Conservation (phyloP, 2,329 filamentous ascomycete species). For the Talaromyces sp. region DNA sequence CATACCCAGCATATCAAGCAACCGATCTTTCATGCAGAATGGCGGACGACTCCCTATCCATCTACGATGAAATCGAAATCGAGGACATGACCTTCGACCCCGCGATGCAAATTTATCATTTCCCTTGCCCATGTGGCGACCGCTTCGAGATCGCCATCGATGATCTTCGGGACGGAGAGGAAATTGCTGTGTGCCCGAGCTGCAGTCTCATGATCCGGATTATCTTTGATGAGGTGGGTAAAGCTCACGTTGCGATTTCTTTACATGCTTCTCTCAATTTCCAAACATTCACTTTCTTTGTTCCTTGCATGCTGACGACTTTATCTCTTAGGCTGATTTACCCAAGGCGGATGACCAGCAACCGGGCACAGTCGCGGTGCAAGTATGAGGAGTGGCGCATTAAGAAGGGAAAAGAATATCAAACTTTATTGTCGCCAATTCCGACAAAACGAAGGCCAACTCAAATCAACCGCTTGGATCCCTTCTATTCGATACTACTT, state of each 20-base stretch:
- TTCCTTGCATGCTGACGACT: background rate
- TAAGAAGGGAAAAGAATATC: background rate
- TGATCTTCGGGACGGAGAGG: conserved; percentile 84
- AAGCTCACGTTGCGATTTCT: background rate
- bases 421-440: background rate
- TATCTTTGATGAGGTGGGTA: conserved; percentile 80
- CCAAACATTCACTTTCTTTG: background rate
- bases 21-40: conserved; percentile 39
- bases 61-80: conserved; percentile 98
- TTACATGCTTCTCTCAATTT: background rate
- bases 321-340: conserved; percentile 50
- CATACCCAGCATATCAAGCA: background rate
- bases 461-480: too few relatives aligned
- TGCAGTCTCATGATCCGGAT: conserved; percentile 96
- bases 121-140: conserved; percentile 96
- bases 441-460: background rate
- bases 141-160: conserved; percentile 86
- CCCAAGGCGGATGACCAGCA: conserved; percentile 48
- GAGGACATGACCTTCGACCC: conserved; percentile 95
- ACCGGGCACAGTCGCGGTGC: conserved; percentile 39
- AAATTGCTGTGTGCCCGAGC: conserved; percentile 96
- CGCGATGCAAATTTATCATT: conserved; percentile 84
- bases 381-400: conserved; percentile 34
- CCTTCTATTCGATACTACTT: too few relatives aligned
- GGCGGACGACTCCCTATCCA: conserved; percentile 68